Evolutionary conservation across 2,329 filamentous ascomycete genomes (phyloP), one percentile per base, ranked within the genome.

Genomic region (Colletotrichum lini): DNA sequence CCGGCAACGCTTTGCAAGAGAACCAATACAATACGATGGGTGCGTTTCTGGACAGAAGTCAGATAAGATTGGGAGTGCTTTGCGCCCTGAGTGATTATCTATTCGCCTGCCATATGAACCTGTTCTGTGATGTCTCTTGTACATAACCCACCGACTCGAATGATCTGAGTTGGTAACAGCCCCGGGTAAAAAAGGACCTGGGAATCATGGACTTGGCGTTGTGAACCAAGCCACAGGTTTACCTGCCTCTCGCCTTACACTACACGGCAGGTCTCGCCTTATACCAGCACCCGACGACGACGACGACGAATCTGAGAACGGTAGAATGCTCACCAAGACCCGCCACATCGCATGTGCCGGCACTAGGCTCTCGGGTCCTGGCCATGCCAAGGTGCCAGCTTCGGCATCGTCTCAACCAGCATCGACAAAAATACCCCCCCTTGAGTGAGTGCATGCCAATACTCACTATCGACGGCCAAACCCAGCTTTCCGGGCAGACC

Each of bases 371-470:
- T 1, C 8, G n/a, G 21, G 3, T 16, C 16, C 40, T 40, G 23
- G 18, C 18, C 35, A 45, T 44, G 54, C 64, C 35, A 42, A 61
- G 56, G 13, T 61, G 56, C 9, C 45, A 50, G 16, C 12, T 23
- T 40, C 8, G n/a, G 35, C 1, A 42, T 30, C n/a, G 21, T 9
- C n/a, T n/a, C n/a, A 49, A 13, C n/a, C 47, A 42, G 35, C n/a
- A 40, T 23, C 45, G 5, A n/a, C 2, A 26, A 8, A 30, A 4
- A 30, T 8, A 8, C 8, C 5, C 21, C 21, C 15, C n/a, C 2
- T 7, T 47, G n/a, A n/a, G n/a, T 15, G 13, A 15, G 35, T 18
- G 26, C 50, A 57, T 35, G 50, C 44, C 58, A 64, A 68, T 53
- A 56, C 23, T 60, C 35, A 18, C 45, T 2, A 1, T 12, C n/a